Conservation (phyloP, 257 asterid genomes). For the Fraxinus quadrangulata region DNA sequence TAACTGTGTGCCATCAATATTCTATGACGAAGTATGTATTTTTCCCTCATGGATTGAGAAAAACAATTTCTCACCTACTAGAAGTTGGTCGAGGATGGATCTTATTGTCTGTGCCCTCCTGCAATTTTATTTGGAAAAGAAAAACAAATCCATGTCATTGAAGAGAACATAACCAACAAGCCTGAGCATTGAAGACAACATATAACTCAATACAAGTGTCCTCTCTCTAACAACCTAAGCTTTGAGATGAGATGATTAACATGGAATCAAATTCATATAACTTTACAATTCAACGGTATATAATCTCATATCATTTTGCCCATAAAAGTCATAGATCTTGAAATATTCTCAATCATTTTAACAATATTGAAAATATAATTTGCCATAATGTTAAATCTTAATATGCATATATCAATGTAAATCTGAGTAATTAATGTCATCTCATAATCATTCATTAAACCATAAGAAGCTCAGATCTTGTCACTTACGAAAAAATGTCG, state of each 20-base stretch:
- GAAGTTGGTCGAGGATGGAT: constrained; percentile 26
- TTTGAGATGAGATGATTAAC: not conserved
- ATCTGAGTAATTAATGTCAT: too few relatives aligned
- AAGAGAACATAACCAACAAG: not conserved
- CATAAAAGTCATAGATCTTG: too few relatives aligned
- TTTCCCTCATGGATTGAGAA: not conserved
- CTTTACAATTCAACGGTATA: too few relatives aligned
- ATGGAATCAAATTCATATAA: too few relatives aligned
- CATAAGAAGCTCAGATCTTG: too few relatives aligned
- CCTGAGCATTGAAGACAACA: not conserved
- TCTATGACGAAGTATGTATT: constrained; percentile 13
- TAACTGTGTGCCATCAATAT: not conserved
- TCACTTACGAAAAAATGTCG: not conserved
- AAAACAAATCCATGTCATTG: not conserved
- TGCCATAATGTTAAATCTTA: too few relatives aligned
- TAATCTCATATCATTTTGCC: too few relatives aligned
- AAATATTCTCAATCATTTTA: too few relatives aligned
- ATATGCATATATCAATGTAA: too few relatives aligned
- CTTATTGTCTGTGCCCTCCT: constrained; percentile 31
- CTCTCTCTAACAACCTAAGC: not conserved
- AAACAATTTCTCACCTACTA: constrained; percentile 21
- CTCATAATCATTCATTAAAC: too few relatives aligned
- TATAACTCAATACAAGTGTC: not conserved
- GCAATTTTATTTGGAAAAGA: constrained; percentile 12
- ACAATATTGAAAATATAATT: too few relatives aligned